A percentile compares a stretch with the other conserved stretches of the same genome.
Evolutionary conservation across 1,139 yeast species (phyloP).

Genomic region (Meyerozyma sp.): DNA sequence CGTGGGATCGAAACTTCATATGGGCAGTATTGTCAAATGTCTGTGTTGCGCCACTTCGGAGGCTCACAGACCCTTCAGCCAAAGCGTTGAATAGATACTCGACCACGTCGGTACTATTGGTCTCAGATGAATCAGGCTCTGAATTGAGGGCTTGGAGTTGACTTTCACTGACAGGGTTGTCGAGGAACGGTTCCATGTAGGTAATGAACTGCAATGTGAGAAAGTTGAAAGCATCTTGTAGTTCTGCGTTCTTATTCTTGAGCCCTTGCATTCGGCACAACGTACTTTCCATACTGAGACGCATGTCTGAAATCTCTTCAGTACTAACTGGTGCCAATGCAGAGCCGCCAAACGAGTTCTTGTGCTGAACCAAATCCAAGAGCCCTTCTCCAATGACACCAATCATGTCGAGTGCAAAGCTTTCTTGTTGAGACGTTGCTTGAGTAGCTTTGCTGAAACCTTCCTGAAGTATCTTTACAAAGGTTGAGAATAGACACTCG

Average conservation of each 20-base stretch:
- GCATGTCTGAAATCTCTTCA: constrained; percentile 8
- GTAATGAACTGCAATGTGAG: not conserved
- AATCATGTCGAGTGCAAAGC: constrained; percentile 47
- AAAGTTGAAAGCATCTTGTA: not conserved
- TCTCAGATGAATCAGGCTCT: not conserved
- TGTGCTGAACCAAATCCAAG: constrained; percentile 21
- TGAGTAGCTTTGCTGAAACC: constrained; percentile 21
- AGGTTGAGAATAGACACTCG: constrained; percentile 33
- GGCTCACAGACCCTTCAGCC: not conserved
- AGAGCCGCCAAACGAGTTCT: constrained; percentile 10
- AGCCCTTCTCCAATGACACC: constrained; percentile 53
- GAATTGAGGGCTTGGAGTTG: not conserved
- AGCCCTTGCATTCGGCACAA: constrained; percentile 12
- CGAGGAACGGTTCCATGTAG: not conserved
- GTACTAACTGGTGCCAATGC: constrained; percentile 5
- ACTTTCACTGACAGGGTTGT: not conserved
- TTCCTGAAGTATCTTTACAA: constrained; percentile 25
- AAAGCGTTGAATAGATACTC: constrained; percentile 2
- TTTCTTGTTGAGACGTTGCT: constrained; percentile 32
- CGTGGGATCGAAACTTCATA: constrained; percentile 17
- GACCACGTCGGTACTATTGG: constrained; percentile 6
- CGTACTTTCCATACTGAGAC: constrained; percentile 6
- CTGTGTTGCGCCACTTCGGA: not conserved
- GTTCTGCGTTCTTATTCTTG: constrained; percentile 5
- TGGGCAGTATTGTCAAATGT: not conserved